Evolutionary conservation across 2,329 filamentous ascomycete genomes (phyloP).

Genomic region (Ceratocystis ficicola): DNA sequence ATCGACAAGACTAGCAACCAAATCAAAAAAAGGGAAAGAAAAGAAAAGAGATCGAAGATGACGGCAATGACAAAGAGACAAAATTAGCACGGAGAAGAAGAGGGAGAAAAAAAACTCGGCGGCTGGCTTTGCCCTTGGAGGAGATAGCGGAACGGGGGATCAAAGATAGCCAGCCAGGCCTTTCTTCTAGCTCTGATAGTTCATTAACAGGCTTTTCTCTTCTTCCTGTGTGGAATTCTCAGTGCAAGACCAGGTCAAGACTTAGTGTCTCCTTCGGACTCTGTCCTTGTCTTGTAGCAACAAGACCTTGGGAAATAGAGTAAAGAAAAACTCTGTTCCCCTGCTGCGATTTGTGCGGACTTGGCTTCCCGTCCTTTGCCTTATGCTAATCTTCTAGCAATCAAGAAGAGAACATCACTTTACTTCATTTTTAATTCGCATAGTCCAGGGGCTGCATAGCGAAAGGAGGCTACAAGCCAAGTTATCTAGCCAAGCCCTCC

Average conservation of each 20-base stretch:
- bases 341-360: not conserved
- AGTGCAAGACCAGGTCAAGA: not conserved
- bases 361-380: not conserved
- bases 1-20: no score
- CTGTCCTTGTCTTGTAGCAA: not conserved
- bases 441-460: no score
- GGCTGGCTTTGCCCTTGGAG: not conserved
- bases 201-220: not conserved
- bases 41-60: not conserved
- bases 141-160: not conserved
- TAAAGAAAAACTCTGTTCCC: not conserved
- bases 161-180: not conserved
- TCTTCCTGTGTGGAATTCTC: not conserved
- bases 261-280: not conserved
- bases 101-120: constrained; percentile 1
- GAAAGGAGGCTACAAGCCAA: no score
- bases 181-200: not conserved
- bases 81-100: not conserved
- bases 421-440: not conserved
- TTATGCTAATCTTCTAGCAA: not conserved
- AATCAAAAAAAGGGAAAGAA: not conserved
- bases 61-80: not conserved
- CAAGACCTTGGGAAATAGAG: not conserved
- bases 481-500: no score
- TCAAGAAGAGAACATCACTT: not conserved